Percentiles rank a stretch among this genome's conserved stretches.
Conservation (phyloP, 352 stramenopile species). For the Blastocystis sp. region DNA sequence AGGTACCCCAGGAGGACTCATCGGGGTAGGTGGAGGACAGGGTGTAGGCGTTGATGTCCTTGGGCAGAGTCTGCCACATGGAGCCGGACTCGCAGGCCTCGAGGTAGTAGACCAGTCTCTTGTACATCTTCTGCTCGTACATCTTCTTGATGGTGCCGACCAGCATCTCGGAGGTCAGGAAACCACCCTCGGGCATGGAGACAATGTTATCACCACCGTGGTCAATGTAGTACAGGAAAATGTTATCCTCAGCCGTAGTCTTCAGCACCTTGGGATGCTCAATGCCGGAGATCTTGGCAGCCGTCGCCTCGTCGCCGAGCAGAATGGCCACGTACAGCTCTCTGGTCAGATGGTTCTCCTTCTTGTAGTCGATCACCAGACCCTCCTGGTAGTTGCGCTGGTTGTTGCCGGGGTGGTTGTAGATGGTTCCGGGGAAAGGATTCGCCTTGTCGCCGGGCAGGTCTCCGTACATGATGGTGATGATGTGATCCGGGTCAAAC, state of each 20-base stretch:
- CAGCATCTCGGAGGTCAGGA: constrained; percentile 61
- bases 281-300: constrained; percentile 71
- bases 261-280: constrained; percentile 71
- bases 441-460: neutral
- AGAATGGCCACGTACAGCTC: neutral
- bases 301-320: neutral
- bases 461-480: constrained; percentile 33
- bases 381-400: constrained; percentile 30
- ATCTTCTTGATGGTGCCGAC: constrained; percentile 6
- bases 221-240: constrained; percentile 55
- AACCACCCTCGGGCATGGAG: constrained; percentile 1
- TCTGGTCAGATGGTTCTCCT: constrained; percentile 71
- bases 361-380: constrained; percentile 56
- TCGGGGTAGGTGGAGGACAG: constrained; percentile 50
- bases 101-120: constrained; percentile 48
- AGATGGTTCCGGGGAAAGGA: constrained; percentile 47
- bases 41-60: constrained; percentile 47
- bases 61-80: constrained; percentile 35
- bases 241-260: constrained; percentile 37
- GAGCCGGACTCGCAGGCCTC: constrained; percentile 63
- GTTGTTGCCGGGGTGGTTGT: constrained; percentile 52
- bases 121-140: constrained; percentile 66
- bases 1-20: neutral
- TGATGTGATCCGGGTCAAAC: constrained; percentile 56
- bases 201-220: constrained; percentile 61